These are phyloP conservation scores for Trametes meyenii DNA, from an alignment of 768 basidiomycete species.

Conservation along the genomic window DNA sequence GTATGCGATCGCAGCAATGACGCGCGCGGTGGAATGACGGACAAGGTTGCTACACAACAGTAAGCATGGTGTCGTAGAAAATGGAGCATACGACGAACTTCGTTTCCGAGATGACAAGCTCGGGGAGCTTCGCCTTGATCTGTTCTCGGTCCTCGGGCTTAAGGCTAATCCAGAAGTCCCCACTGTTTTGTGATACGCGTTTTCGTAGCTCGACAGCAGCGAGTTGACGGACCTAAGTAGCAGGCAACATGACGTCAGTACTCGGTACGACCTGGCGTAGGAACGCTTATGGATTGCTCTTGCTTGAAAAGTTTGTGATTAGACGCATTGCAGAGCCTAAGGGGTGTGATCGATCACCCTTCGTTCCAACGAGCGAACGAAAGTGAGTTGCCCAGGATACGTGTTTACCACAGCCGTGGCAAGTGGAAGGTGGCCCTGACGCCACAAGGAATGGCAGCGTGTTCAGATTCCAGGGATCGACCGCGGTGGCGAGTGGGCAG, in stretches of 20 bases:
- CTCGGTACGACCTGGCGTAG: background rate
- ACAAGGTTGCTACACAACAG: slow-evolving; percentile 71
- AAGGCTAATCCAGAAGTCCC: slow-evolving; percentile 79
- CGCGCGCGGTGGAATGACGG: slow-evolving; percentile 89
- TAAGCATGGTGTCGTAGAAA: slow-evolving; percentile 20
- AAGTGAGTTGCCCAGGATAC: no score
- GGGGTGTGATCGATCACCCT: no score
- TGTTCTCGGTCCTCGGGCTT: slow-evolving; percentile 68
- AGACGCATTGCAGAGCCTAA: no score
- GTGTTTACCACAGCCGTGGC: no score
- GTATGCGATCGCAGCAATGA: slow-evolving; percentile 89
- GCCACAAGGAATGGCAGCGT: no score
- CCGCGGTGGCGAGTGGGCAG: no score
- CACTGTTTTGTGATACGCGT: slow-evolving; percentile 79
- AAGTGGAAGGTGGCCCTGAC: no score
- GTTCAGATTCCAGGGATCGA: no score
- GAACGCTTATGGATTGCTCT: no score
- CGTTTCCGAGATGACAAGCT: slow-evolving; percentile 74
- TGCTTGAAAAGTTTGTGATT: no score
- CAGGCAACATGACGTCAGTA: background rate
- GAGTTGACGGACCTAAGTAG: slow-evolving; percentile 87
- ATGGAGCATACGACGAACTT: slow-evolving; percentile 53
- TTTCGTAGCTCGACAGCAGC: slow-evolving; percentile 97
- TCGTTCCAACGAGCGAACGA: no score
- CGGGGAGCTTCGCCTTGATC: slow-evolving; percentile 84